Percentiles rank a stretch among this genome's conserved stretches.
Conservation (phyloP, 2,329 filamentous ascomycete genomes). For the Neofusicoccum umdonicola region DNA sequence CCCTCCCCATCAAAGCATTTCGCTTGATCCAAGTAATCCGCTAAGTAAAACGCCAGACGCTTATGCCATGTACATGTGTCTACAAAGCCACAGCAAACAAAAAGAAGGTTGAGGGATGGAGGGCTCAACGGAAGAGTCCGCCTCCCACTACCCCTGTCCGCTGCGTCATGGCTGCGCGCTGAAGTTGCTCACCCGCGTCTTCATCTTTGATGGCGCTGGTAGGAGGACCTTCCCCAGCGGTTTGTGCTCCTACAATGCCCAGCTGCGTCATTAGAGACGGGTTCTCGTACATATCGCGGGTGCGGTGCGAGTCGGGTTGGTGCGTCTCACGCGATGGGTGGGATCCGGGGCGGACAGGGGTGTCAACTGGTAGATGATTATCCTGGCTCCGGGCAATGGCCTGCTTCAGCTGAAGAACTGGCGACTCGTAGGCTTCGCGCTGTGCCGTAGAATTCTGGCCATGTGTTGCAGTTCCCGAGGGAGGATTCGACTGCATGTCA, state of each 20-base stretch:
- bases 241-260: neutral
- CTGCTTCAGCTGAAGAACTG: slow-evolving; percentile 37
- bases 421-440: slow-evolving; percentile 34
- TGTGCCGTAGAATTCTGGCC: slow-evolving; percentile 20
- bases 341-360: neutral
- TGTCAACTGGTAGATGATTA: neutral
- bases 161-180: slow-evolving; percentile 11
- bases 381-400: neutral
- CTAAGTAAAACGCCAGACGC: slow-evolving; percentile 1
- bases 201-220: slow-evolving; percentile 12
- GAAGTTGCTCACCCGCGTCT: slow-evolving; percentile 12
- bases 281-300: slow-evolving; percentile 6
- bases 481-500: slow-evolving; percentile 38
- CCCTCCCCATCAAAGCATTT: too few relatives aligned
- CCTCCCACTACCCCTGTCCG: slow-evolving; percentile 8
- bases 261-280: slow-evolving; percentile 7
- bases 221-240: neutral
- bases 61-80: neutral
- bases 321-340: neutral
- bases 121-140: slow-evolving; percentile 3
- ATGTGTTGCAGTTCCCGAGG: slow-evolving; percentile 29
- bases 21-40: too few relatives aligned
- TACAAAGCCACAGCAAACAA: neutral
- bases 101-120: neutral
- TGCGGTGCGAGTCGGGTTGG: neutral